These are phyloP conservation scores for Imleria badia DNA, from an alignment of 768 basidiomycete genomes.

Conservation along the genomic window DNA sequence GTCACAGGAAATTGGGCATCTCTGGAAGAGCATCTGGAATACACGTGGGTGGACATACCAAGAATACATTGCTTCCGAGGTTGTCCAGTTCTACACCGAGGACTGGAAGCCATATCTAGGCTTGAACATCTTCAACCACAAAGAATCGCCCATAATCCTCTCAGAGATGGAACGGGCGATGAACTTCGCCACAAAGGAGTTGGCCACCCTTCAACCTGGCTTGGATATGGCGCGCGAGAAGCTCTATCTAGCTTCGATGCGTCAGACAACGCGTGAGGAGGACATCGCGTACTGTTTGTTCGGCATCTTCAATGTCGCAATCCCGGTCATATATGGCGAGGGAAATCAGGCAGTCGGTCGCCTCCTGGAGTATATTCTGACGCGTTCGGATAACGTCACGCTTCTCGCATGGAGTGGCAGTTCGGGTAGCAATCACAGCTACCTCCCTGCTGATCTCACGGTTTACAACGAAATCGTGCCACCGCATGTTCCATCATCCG, in stretches of 20 bases:
- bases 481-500: not conserved
- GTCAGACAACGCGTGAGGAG: conserved; percentile 12
- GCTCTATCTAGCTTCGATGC: conserved; percentile 10
- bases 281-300: conserved; percentile 18
- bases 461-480: not conserved
- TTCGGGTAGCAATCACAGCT: conserved; percentile 2
- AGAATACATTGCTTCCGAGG: conserved; percentile 6
- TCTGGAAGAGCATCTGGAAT: conserved; percentile 11
- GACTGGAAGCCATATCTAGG: conserved; percentile 14
- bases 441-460: conserved; percentile 1
- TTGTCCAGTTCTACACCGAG: conserved; percentile 7
- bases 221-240: not conserved
- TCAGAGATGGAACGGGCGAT: not conserved
- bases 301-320: conserved; percentile 8
- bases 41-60: conserved; percentile 11
- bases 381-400: not conserved
- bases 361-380: not conserved
- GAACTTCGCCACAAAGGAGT: not conserved
- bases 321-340: conserved; percentile 18
- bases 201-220: not conserved
- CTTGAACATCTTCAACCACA: conserved; percentile 1
- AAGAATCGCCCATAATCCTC: not conserved
- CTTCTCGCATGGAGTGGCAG: conserved; percentile 5
- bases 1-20: not conserved
- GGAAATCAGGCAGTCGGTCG: not conserved